Percentiles rank a stretch among this genome's conserved stretches.
phyloP scores from a whole-genome alignment of 169 alveolate species.

The Theileria sp. region DNA sequence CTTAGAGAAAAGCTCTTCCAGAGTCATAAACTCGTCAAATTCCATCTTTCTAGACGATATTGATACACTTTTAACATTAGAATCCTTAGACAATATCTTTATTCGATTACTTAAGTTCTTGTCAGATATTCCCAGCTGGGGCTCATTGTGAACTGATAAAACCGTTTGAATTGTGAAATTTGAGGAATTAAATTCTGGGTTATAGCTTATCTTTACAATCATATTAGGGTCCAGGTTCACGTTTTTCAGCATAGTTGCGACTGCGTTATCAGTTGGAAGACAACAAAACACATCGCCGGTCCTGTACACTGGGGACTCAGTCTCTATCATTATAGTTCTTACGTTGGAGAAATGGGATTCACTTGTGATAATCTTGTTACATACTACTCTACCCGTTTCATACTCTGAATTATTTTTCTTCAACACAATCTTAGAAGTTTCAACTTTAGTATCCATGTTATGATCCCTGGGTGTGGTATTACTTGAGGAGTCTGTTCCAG shows the following conservation, averaged over 20 bases:
- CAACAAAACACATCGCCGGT: conserved; percentile 53
- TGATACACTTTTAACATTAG: background rate
- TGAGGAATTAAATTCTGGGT: background rate
- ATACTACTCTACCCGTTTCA: conserved; percentile 11
- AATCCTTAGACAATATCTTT: background rate
- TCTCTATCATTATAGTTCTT: conserved; percentile 22
- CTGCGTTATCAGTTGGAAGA: conserved; percentile 47
- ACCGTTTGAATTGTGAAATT: conserved; percentile 5
- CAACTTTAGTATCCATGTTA: background rate
- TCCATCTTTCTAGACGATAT: conserved; percentile 5
- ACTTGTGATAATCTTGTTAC: conserved; percentile 48
- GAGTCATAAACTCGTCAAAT: conserved; percentile 29
- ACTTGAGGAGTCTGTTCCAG: background rate
- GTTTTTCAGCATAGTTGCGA: background rate
- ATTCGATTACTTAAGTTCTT: background rate
- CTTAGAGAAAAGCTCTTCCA: conserved; percentile 27
- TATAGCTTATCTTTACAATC: background rate
- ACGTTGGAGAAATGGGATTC: conserved; percentile 46
- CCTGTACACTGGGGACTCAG: background rate
- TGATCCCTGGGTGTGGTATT: background rate
- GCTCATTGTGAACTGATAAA: background rate
- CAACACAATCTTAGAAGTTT: background rate
- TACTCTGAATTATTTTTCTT: background rate
- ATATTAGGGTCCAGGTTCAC: conserved; percentile 35
- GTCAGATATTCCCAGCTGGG: background rate